These are phyloP conservation scores for Leccinum ochraceum DNA, from an alignment of 768 basidiomycete species.

Conservation along the genomic window DNA sequence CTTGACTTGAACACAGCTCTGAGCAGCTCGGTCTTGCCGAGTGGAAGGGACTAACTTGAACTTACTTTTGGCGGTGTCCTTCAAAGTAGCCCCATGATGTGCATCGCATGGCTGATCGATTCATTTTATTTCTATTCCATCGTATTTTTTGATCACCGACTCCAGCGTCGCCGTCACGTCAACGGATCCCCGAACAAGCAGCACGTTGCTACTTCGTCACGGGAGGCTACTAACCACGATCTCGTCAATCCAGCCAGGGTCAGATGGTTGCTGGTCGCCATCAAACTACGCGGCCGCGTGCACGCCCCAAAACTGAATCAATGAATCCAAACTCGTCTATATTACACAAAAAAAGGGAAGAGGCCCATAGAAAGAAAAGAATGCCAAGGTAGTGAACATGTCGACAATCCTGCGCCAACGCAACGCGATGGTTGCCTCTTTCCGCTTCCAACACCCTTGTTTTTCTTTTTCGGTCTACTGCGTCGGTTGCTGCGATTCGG, in stretches of 20 bases:
- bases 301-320: background rate
- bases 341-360: background rate
- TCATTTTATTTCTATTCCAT: background rate
- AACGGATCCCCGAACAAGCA: background rate
- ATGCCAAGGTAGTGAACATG: background rate
- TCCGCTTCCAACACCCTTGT: background rate
- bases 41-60: background rate
- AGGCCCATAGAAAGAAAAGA: background rate
- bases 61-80: too few species aligned
- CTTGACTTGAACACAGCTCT: background rate
- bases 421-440: background rate
- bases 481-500: constrained; percentile 41
- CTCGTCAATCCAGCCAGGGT: background rate
- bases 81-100: too few species aligned
- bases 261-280: background rate
- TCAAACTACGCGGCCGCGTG: background rate
- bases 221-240: background rate
- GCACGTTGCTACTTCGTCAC: background rate
- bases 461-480: constrained; percentile 6
- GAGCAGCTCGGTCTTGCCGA: background rate
- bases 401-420: background rate
- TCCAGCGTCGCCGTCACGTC: background rate
- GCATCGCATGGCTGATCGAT: too few species aligned
- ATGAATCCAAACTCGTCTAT: background rate
- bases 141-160: background rate